Evolutionary conservation across 1,284 basidiomycete species (phyloP).

Genomic region (Austroboletus niveus): DNA sequence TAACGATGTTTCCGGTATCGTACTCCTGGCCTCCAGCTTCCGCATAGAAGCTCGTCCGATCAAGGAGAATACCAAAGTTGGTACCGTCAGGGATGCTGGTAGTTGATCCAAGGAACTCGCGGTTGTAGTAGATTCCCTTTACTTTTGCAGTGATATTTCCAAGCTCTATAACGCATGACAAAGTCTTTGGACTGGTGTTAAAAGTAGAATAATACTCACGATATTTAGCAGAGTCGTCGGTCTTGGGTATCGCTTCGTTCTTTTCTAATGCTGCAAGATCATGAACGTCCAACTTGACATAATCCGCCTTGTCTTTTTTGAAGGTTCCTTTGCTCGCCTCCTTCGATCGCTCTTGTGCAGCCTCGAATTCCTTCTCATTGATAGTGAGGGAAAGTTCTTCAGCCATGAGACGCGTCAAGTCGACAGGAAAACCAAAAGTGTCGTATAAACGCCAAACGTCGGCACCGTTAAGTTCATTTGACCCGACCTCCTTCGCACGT

Average conservation of each 20-base stretch:
- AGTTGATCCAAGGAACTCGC: conserved; percentile 75
- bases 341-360: conserved; percentile 85
- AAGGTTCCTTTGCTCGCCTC: conserved; percentile 84
- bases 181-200: not conserved
- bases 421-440: conserved; percentile 98
- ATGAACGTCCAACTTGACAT: conserved; percentile 94
- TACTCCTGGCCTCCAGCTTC: conserved; percentile 97
- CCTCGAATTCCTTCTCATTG: conserved; percentile 88
- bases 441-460: conserved; percentile 99
- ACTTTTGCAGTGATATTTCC: conserved; percentile 78
- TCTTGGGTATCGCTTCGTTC: conserved; percentile 82
- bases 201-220: conserved; percentile 41
- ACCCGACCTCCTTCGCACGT: conserved; percentile 63
- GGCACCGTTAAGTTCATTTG: conserved; percentile 77
- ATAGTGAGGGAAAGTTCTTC: conserved; percentile 87
- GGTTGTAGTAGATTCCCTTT: conserved; percentile 86
- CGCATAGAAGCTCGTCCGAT: conserved; percentile 97
- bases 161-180: conserved; percentile 44
- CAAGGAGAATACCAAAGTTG: conserved; percentile 85
- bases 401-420: conserved; percentile 96
- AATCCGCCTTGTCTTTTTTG: conserved; percentile 68
- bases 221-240: conserved; percentile 91
- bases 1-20: conserved; percentile 92
- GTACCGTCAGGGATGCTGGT: conserved; percentile 58
- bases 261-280: conserved; percentile 88